Evolutionary conservation across 495 filamentous ascomycete genomes (phyloP).

Genomic region (Hypoxylon fuscum): DNA sequence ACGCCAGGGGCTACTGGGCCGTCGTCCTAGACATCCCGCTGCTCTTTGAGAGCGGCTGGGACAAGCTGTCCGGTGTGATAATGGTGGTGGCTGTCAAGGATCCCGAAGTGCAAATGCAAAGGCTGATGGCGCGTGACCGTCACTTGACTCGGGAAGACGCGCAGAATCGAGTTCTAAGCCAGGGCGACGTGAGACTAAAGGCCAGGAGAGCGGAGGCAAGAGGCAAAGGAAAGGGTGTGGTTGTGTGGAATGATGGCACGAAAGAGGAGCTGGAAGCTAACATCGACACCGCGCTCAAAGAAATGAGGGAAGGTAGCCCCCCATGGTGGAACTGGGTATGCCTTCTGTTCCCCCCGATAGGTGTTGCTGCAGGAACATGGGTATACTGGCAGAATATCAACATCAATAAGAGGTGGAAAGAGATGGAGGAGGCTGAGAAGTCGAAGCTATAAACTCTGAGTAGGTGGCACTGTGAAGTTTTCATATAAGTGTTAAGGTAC

Average conservation of each 20-base stretch:
- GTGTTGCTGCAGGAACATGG: slow-evolving; percentile 69
- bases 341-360: slow-evolving; percentile 76
- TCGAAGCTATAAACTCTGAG: slow-evolving; percentile 67
- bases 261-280: slow-evolving; percentile 71
- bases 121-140: slow-evolving; percentile 75
- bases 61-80: slow-evolving; percentile 79
- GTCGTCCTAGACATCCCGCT: slow-evolving; percentile 94
- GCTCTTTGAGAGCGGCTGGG: slow-evolving; percentile 86
- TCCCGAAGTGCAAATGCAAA: slow-evolving; percentile 77
- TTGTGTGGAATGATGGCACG: slow-evolving; percentile 87
- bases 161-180: slow-evolving; percentile 79
- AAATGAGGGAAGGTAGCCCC: slow-evolving; percentile 70
- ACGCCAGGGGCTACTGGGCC: slow-evolving; percentile 78
- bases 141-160: slow-evolving; percentile 82
- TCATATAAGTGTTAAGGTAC: neutral
- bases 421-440: slow-evolving; percentile 70
- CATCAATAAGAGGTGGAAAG: slow-evolving; percentile 74
- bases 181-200: slow-evolving; percentile 86
- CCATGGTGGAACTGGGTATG: slow-evolving; percentile 83
- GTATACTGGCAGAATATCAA: slow-evolving; percentile 72
- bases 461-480: neutral
- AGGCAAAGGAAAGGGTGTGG: slow-evolving; percentile 69
- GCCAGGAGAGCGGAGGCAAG: slow-evolving; percentile 72
- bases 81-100: slow-evolving; percentile 84
- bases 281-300: slow-evolving; percentile 68